Percentiles rank a stretch among this genome's conserved stretches.
Conservation (phyloP, 768 basidiomycete species). For the Cystoderma amianthinum region DNA sequence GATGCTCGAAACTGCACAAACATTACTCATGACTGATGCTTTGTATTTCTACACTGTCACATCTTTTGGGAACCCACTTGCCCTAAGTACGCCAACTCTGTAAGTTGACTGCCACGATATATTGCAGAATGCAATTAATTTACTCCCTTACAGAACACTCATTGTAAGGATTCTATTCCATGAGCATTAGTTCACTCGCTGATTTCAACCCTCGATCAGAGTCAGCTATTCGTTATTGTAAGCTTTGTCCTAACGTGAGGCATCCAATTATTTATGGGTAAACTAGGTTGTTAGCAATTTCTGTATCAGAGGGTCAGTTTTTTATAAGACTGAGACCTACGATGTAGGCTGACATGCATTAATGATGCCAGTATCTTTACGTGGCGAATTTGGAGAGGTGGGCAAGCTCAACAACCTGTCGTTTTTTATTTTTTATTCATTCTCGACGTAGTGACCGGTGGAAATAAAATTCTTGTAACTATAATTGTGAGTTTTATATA, state of each 20-base stretch:
- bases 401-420: too few relatives aligned
- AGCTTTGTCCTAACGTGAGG: background rate
- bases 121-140: background rate
- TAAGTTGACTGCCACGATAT: background rate
- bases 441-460: background rate
- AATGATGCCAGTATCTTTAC: background rate
- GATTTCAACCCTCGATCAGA: background rate
- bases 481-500: background rate
- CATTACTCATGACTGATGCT: background rate
- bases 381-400: slow-evolving; percentile 1
- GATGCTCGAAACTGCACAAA: background rate
- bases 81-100: background rate
- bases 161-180: background rate
- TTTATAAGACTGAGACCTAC: background rate
- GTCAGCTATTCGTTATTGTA: background rate
- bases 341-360: background rate
- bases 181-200: too few relatives aligned
- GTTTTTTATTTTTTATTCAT: too few relatives aligned
- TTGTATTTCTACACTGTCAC: background rate
- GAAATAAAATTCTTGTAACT: background rate
- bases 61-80: background rate
- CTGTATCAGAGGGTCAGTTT: background rate
- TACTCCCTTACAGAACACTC: background rate
- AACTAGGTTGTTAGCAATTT: background rate
- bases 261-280: background rate